These are phyloP conservation scores for Hapsidospora chrysogenum DNA, from an alignment of 495 filamentous ascomycete genomes.

Conservation along the genomic window DNA sequence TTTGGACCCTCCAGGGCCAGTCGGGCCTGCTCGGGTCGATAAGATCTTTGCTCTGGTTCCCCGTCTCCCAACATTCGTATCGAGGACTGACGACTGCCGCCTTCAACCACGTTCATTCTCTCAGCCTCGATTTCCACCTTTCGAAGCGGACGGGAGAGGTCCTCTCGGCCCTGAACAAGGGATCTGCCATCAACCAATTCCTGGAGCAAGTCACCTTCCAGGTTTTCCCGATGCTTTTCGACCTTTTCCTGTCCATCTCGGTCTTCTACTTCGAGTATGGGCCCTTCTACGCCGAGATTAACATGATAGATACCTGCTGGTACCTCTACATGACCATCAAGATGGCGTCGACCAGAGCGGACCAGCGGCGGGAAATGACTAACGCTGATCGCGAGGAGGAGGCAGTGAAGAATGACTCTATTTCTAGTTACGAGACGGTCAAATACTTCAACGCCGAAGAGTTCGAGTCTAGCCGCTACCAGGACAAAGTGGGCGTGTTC, in stretches of 20 bases:
- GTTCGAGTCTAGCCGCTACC: conserved; percentile 81
- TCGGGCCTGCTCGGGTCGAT: conserved; percentile 74
- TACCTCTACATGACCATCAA: conserved; percentile 93
- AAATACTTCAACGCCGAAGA: conserved; percentile 97
- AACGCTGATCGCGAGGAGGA: conserved; percentile 89
- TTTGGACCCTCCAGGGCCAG: conserved; percentile 71
- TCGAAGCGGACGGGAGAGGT: conserved; percentile 96
- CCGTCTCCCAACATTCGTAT: conserved; percentile 91
- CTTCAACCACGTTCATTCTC: conserved; percentile 90
- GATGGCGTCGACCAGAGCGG: conserved; percentile 84
- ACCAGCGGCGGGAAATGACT: conserved; percentile 82
- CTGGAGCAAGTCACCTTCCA: conserved; percentile 91
- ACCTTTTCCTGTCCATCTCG: conserved; percentile 70
- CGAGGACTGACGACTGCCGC: conserved; percentile 83
- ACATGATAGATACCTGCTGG: conserved; percentile 81
- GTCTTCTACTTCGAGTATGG: conserved; percentile 74
- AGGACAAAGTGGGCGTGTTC: conserved; percentile 60
- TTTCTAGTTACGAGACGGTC: conserved; percentile 94
- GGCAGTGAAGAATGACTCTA: conserved; percentile 95
- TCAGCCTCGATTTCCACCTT: conserved; percentile 92
- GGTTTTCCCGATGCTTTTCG: conserved; percentile 85
- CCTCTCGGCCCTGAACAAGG: conserved; percentile 85
- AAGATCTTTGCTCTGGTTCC: conserved; percentile 79
- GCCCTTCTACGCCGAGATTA: conserved; percentile 81
- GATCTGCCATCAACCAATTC: conserved; percentile 90